phyloP scores from a whole-genome alignment of 768 basidiomycete genomes.

The Lepiota brunneoincarnata region DNA sequence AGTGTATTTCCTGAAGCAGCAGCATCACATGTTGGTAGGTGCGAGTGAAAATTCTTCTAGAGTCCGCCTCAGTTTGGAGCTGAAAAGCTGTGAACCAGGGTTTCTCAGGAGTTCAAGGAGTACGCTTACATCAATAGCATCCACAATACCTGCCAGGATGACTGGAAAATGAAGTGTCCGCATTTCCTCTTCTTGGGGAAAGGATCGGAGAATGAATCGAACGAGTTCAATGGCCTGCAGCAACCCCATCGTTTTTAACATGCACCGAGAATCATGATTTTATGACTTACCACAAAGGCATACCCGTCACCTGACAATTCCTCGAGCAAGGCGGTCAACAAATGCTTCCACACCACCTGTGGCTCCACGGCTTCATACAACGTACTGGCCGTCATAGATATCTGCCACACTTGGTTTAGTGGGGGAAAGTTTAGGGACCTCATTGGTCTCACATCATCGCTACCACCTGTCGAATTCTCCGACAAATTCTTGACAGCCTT shows the following conservation, averaged over 20 bases:
- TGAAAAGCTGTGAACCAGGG: conserved; percentile 17
- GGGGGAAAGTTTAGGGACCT: not conserved
- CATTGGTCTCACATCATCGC: conserved; percentile 56
- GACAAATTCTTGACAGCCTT: conserved; percentile 61
- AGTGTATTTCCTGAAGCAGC: conserved; percentile 54
- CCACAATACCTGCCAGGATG: conserved; percentile 66
- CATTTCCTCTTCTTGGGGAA: conserved; percentile 89
- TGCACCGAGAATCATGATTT: not conserved
- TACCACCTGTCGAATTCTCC: conserved; percentile 47
- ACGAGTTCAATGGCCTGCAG: conserved; percentile 64
- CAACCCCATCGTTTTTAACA: not conserved
- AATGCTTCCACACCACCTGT: conserved; percentile 77
- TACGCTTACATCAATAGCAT: conserved; percentile 57
- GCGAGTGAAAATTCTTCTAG: conserved; percentile 29
- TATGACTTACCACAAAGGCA: conserved; percentile 44
- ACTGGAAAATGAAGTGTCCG: conserved; percentile 78
- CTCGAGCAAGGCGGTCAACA: conserved; percentile 55
- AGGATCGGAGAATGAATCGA: conserved; percentile 68
- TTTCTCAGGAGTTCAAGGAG: not conserved
- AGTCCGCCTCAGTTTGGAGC: conserved; percentile 35
- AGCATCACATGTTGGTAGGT: conserved; percentile 37
- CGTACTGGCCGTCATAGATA: conserved; percentile 80
- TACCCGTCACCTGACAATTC: conserved; percentile 47
- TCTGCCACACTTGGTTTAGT: conserved; percentile 31
- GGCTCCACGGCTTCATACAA: conserved; percentile 95